Conservation (phyloP, 257 asterid species). For the Rubia yunnanensis region DNA sequence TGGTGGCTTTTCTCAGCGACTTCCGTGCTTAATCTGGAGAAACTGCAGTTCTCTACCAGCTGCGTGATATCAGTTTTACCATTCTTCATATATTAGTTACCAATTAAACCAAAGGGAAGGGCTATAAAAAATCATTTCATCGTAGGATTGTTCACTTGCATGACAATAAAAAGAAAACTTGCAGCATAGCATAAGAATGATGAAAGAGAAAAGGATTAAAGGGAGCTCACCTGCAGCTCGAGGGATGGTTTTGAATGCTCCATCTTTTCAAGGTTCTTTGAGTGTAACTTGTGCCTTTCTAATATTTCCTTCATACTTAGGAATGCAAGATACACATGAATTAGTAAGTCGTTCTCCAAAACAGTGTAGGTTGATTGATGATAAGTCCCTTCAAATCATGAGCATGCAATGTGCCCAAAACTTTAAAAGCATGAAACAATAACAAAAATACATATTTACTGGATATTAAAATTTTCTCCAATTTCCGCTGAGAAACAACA, state of each 20-base stretch:
- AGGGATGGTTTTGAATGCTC: constrained; percentile 61
- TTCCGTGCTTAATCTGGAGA: constrained; percentile 53
- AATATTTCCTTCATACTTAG: constrained; percentile 70
- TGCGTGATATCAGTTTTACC: constrained; percentile 18
- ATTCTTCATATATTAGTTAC: not conserved
- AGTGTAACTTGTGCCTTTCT: constrained; percentile 60
- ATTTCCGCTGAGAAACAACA: not conserved
- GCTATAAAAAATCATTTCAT: not conserved
- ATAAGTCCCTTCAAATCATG: not conserved
- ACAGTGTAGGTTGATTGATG: not conserved
- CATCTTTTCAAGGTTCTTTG: constrained; percentile 58
- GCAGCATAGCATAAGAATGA: too few relatives aligned
- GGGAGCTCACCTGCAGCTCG: constrained; percentile 52
- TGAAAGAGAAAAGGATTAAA: not conserved
- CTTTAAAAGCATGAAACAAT: not conserved
- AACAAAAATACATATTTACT: not conserved
- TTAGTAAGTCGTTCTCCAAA: constrained; percentile 1
- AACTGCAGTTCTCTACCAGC: constrained; percentile 65
- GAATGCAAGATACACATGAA: not conserved
- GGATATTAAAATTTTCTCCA: not conserved
- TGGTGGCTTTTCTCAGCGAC: constrained; percentile 55
- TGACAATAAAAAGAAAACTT: not conserved
- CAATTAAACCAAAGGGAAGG: not conserved
- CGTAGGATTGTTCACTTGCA: not conserved
- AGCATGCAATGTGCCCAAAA: not conserved